Percentiles rank a stretch among this genome's conserved stretches.
Conservation (phyloP, 2,329 filamentous ascomycete genomes). For the Aspergillus melleus region DNA sequence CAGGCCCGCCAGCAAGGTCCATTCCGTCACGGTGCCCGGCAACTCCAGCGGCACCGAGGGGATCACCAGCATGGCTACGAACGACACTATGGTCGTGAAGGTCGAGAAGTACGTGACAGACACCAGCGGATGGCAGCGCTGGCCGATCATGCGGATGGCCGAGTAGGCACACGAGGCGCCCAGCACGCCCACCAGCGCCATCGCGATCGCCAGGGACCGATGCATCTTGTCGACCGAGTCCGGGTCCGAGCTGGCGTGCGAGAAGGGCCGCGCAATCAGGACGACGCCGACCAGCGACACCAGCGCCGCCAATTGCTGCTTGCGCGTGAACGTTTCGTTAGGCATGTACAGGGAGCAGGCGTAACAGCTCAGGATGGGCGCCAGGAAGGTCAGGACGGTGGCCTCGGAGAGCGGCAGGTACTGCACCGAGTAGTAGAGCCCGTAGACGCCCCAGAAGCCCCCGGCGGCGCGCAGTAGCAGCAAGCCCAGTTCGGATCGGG, state of each 20-base stretch:
- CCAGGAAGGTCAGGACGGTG: constrained; percentile 84
- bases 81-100: constrained; percentile 68
- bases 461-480: constrained; percentile 67
- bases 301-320: constrained; percentile 73
- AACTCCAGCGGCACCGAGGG: constrained; percentile 59
- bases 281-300: constrained; percentile 78
- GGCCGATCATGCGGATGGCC: constrained; percentile 75
- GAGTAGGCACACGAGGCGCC: constrained; percentile 76
- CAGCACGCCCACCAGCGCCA: constrained; percentile 74
- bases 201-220: constrained; percentile 67
- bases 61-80: constrained; percentile 57
- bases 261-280: constrained; percentile 72
- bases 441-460: constrained; percentile 78
- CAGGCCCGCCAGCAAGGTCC: constrained; percentile 66
- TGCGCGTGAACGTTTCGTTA: constrained; percentile 74
- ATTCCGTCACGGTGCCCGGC: constrained; percentile 58
- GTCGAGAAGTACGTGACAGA: constrained; percentile 80
- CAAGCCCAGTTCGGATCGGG: constrained; percentile 64
- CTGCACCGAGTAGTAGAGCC: constrained; percentile 71
- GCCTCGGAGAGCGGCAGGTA: constrained; percentile 85
- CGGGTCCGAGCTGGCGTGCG: constrained; percentile 19
- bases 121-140: constrained; percentile 76
- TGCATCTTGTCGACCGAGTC: constrained; percentile 56
- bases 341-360: constrained; percentile 70
- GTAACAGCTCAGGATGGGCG: constrained; percentile 76